These are phyloP conservation scores for Kondoa subrosea DNA, from an alignment of 768 basidiomycete genomes.

Conservation along the genomic window DNA sequence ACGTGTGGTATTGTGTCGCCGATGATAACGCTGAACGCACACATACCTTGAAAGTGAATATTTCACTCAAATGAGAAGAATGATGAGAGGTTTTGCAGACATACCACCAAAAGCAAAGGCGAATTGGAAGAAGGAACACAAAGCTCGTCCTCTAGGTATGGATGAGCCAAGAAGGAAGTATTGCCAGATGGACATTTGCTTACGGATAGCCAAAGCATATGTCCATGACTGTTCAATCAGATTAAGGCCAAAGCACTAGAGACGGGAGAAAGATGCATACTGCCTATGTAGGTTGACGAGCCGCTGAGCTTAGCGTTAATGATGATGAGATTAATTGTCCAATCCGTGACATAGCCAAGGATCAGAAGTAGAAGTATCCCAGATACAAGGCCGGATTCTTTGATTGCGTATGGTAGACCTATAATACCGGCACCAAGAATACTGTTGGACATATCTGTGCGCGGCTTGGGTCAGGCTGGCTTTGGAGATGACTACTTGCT, in stretches of 20 bases:
- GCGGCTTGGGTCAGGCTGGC: slow-evolving; percentile 38
- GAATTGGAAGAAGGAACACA: slow-evolving; percentile 93
- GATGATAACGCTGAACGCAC: slow-evolving; percentile 93
- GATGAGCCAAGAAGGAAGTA: too few species aligned
- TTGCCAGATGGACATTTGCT: too few species aligned
- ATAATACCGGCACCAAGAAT: slow-evolving; percentile 74
- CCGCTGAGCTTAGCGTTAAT: slow-evolving; percentile 92
- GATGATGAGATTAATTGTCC: slow-evolving; percentile 94
- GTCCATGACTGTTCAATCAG: slow-evolving; percentile 17
- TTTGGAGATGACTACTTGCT: not conserved
- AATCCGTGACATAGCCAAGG: slow-evolving; percentile 74
- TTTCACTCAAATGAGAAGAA: too few species aligned
- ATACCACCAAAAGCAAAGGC: slow-evolving; percentile 74
- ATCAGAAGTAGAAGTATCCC: slow-evolving; percentile 66
- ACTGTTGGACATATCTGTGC: slow-evolving; percentile 85
- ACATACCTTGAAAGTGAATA: too few species aligned
- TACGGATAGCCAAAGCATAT: slow-evolving; percentile 56
- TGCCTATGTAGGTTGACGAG: slow-evolving; percentile 37
- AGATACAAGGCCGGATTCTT: slow-evolving; percentile 81
- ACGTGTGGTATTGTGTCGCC: slow-evolving; percentile 94
- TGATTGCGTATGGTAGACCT: slow-evolving; percentile 70
- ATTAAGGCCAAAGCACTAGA: slow-evolving; percentile 1
- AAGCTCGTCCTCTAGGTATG: slow-evolving; percentile 83
- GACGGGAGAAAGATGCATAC: not conserved
- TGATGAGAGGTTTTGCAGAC: too few species aligned